These are phyloP conservation scores for Alternaria sp. DNA, from an alignment of 2,329 filamentous ascomycete species.

Conservation along the genomic window DNA sequence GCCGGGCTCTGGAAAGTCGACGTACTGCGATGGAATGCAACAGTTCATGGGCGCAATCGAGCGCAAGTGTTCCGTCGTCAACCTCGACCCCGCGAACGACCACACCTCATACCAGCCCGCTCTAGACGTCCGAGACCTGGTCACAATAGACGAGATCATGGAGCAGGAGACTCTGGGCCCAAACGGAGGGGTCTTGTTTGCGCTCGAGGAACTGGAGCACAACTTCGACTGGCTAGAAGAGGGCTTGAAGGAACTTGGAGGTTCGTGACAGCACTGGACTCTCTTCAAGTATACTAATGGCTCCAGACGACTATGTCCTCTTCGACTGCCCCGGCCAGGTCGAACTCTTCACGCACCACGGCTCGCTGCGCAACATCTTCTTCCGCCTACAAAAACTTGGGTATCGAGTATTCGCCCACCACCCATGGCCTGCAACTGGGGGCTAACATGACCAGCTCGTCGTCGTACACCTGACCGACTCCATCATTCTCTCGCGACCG, in stretches of 20 bases:
- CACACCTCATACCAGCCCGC: constrained; percentile 87
- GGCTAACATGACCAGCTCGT: constrained; percentile 72
- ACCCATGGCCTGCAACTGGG: constrained; percentile 22
- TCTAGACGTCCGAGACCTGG: constrained; percentile 86
- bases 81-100: constrained; percentile 97
- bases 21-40: constrained; percentile 98
- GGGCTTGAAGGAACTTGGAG: constrained; percentile 76
- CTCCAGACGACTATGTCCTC: constrained; percentile 82
- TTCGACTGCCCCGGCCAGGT: constrained; percentile 98
- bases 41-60: constrained; percentile 97
- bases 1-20: constrained; percentile 94
- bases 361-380: constrained; percentile 89
- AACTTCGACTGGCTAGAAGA: constrained; percentile 93
- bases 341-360: constrained; percentile 95
- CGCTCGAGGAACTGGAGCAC: constrained; percentile 91
- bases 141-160: constrained; percentile 96
- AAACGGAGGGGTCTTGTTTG: constrained; percentile 91
- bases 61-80: constrained; percentile 92
- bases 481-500: constrained; percentile 89
- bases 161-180: constrained; percentile 86
- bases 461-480: constrained; percentile 91
- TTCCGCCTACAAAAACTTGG: constrained; percentile 88
- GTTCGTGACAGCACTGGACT: constrained; percentile 44
- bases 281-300: constrained; percentile 16
- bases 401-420: constrained; percentile 75